Evolutionary conservation across 768 basidiomycete genomes (phyloP).

Genomic region (Xerocomellus intermedius): DNA sequence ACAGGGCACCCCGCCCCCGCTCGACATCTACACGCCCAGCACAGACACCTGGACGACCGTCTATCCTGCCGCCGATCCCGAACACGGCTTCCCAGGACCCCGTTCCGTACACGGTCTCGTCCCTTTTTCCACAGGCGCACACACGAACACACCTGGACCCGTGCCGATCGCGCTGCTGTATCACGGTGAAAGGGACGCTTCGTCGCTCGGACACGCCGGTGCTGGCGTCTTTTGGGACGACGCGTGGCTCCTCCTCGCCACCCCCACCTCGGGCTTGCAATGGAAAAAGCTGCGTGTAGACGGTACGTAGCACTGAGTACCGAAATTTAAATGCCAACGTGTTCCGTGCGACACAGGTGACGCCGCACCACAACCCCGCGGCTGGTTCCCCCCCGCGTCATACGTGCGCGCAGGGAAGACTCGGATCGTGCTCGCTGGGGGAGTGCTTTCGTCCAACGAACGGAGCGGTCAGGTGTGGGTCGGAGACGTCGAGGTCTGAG

Average conservation of each 20-base stretch:
- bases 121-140: conserved; percentile 13
- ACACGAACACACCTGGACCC: not conserved
- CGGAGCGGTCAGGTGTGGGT: conserved; percentile 43
- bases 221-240: conserved; percentile 43
- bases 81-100: conserved; percentile 32
- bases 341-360: too few relatives aligned
- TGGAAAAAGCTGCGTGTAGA: conserved; percentile 28
- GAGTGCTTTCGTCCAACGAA: conserved; percentile 41
- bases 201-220: conserved; percentile 31
- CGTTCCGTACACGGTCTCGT: conserved; percentile 38
- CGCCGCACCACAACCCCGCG: conserved; percentile 36
- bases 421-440: conserved; percentile 38
- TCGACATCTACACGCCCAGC: conserved; percentile 37
- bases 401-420: conserved; percentile 25
- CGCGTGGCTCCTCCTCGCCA: conserved; percentile 34
- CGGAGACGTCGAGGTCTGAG: conserved; percentile 30
- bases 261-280: conserved; percentile 4
- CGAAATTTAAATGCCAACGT: too few relatives aligned
- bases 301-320: conserved; percentile 10
- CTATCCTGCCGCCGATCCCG: conserved; percentile 25
- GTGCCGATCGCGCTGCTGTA: conserved; percentile 37
- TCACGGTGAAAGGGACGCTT: conserved; percentile 38
- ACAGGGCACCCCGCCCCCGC: conserved; percentile 11
- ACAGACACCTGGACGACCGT: conserved; percentile 24
- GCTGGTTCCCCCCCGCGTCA: conserved; percentile 42